Base-by-base conservation (phyloP, 1,284 basidiomycete genomes). In the Pyrrhoderma lamaoense region DNA sequence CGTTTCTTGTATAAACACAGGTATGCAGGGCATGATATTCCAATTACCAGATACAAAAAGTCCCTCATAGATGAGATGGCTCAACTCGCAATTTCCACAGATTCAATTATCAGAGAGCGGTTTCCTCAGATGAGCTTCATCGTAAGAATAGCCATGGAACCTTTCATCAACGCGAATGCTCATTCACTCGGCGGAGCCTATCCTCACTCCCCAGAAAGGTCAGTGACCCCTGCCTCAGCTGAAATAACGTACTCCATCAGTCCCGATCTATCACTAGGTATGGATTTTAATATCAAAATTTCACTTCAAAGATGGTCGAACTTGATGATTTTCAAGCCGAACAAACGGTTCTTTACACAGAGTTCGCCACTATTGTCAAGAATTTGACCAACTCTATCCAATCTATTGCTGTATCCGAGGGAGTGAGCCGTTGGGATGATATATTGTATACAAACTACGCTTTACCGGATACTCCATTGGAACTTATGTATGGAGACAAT, bases 401-500 rank as follows among this genome's bases (percentile, higher is more conserved):
- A 36, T 47, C 52, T 14, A 37, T 34, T 7, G 52, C 52, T 2
- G 36, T 54, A 3, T n/a, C 35, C 25, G 42, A 50, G 27, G 52
- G 52, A 31, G 34, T 43, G 16, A 54, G 52, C 25, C 48, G 27
- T 4, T 50, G 16, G 43, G 52, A 46, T 19, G 52, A 54, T 45
- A 43, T 54, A 22, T 49, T 56, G 16, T 60, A 60, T 40, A 49
- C 54, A 4, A 60, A 58, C 38, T 60, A 60, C 34, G 55, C 58
- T 3, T 22, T 53, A 9, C 38, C 39, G 5, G 49, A 56, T 25
- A 56, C 49, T 23, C 47, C 52, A 8, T 45, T 51, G 19, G 38
- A 53, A n/a, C 53, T 55, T 11, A 42, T 60, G 23, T 60, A 57
- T 45, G 58, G 58, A 4, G 21, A 35, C 21, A 54, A 54, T 18